Percentiles rank a stretch among this genome's conserved stretches.
Evolutionary conservation across 345 rosid species (phyloP).

Genomic region (Eucalyptus camaldulensis): DNA sequence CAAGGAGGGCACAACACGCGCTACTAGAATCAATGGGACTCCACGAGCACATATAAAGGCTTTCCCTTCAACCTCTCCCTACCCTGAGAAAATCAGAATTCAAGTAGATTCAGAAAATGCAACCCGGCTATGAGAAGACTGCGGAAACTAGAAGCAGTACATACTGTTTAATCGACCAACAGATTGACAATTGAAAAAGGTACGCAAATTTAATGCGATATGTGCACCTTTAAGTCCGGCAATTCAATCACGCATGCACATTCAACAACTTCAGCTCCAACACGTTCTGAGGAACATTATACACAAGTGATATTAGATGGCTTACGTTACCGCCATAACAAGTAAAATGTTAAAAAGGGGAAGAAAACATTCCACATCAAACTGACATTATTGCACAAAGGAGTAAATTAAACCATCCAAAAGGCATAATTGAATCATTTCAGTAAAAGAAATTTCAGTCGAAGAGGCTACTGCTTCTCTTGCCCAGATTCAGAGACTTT

Average conservation of each 20-base stretch:
- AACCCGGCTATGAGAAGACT: background rate
- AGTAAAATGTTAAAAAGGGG: background rate
- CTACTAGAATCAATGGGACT: slow-evolving; percentile 24
- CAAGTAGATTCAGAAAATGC: background rate
- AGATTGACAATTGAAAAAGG: background rate
- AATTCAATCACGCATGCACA: slow-evolving; percentile 83
- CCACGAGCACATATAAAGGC: slow-evolving; percentile 51
- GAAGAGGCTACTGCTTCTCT: background rate
- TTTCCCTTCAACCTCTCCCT: slow-evolving; percentile 48
- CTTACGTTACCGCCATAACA: background rate
- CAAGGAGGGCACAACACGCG: background rate
- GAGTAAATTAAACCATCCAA: background rate
- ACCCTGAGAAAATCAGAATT: slow-evolving; percentile 29
- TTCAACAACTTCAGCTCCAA: slow-evolving; percentile 88
- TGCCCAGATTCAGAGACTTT: background rate
- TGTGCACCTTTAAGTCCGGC: slow-evolving; percentile 60
- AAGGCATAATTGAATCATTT: background rate
- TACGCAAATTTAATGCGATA: background rate
- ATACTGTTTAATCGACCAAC: background rate
- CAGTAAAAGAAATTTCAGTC: background rate
- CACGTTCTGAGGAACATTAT: slow-evolving; percentile 40
- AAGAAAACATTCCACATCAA: background rate
- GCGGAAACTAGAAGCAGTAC: background rate
- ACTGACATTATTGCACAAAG: background rate
- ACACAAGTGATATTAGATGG: background rate